These are phyloP conservation scores for Amaranthus tricolor DNA, from an alignment of 179 eudicot genomes.

Conservation along the genomic window DNA sequence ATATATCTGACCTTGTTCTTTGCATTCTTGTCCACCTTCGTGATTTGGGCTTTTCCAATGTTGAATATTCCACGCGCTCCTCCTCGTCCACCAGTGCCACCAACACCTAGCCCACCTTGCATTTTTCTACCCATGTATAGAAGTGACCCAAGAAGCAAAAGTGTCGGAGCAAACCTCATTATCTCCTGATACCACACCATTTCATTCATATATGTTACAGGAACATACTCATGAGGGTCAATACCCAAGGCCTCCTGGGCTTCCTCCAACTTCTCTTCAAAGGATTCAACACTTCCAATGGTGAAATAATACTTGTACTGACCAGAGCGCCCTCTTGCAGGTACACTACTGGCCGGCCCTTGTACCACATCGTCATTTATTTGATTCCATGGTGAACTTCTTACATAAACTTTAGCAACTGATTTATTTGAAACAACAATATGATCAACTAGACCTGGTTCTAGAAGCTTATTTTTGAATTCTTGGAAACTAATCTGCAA, in stretches of 20 bases:
- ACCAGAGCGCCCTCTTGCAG: slow-evolving; percentile 37
- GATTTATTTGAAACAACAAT: slow-evolving; percentile 69
- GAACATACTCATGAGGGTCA: slow-evolving; percentile 65
- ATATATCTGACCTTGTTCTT: slow-evolving; percentile 60
- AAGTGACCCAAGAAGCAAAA: slow-evolving; percentile 55
- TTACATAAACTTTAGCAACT: slow-evolving; percentile 79
- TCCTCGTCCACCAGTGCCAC: slow-evolving; percentile 53
- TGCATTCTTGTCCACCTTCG: slow-evolving; percentile 71
- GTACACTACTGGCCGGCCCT: slow-evolving; percentile 38
- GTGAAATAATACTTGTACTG: slow-evolving; percentile 62
- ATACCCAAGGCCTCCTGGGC: slow-evolving; percentile 71
- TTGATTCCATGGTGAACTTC: slow-evolving; percentile 49
- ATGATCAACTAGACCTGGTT: slow-evolving; percentile 83
- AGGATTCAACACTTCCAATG: slow-evolving; percentile 73
- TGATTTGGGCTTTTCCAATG: slow-evolving; percentile 73
- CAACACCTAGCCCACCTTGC: slow-evolving; percentile 68
- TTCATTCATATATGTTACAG: slow-evolving; percentile 58
- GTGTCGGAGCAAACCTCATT: slow-evolving; percentile 52
- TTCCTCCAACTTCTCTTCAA: slow-evolving; percentile 79
- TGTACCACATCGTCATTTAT: slow-evolving; percentile 32
- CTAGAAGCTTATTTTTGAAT: slow-evolving; percentile 80
- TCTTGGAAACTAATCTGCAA: slow-evolving; percentile 93
- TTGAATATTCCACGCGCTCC: slow-evolving; percentile 75
- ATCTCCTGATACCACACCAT: slow-evolving; percentile 59
- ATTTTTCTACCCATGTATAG: slow-evolving; percentile 53